phyloP scores from a whole-genome alignment of 2,329 filamentous ascomycete species.

The Metarhizium robertsii region DNA sequence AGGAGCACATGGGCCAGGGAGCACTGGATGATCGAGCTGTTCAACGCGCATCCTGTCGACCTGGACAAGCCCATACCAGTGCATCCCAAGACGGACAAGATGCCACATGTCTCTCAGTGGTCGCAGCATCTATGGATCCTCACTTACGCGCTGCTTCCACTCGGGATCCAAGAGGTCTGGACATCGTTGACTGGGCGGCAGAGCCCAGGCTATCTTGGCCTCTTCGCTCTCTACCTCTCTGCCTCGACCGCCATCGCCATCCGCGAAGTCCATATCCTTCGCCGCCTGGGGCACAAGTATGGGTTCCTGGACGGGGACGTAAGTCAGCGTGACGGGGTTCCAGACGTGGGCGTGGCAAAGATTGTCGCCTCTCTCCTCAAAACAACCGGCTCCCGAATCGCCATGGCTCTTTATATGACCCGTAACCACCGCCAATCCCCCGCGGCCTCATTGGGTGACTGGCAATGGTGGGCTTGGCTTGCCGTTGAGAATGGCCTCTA shows the following conservation, averaged over 20 bases:
- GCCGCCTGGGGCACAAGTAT: neutral
- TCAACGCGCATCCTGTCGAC: neutral
- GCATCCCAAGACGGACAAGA: neutral
- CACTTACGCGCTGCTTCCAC: neutral
- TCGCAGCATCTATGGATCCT: neutral
- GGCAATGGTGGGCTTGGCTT: neutral
- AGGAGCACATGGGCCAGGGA: neutral
- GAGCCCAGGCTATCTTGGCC: neutral
- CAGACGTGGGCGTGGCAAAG: neutral
- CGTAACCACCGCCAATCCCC: neutral
- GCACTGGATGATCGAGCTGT: neutral
- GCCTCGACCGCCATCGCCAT: neutral
- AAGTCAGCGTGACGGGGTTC: neutral
- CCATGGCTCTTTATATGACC: neutral
- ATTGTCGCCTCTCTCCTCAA: neutral
- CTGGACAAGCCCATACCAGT: neutral
- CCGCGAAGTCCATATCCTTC: neutral
- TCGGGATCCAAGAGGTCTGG: neutral
- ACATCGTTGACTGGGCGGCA: neutral
- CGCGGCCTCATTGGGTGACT: neutral
- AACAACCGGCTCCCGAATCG: neutral
- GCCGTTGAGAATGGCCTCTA: neutral
- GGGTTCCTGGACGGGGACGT: neutral
- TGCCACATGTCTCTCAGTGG: neutral
- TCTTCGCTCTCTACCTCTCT: neutral